Evolutionary conservation across 1,139 yeast species (phyloP).

Genomic region (Oligophagozyma castellii): DNA sequence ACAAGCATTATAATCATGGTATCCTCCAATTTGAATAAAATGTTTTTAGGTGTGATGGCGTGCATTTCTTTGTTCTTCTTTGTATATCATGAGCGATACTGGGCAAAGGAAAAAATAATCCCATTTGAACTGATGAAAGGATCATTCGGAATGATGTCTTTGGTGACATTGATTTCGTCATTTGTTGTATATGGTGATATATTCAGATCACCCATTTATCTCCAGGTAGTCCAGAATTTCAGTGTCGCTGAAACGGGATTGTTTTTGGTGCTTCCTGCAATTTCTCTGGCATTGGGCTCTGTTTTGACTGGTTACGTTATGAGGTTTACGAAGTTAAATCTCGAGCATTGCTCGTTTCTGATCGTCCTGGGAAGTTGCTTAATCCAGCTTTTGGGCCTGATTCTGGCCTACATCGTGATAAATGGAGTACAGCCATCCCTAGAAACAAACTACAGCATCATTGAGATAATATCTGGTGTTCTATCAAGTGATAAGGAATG

Average conservation of each 20-base stretch:
- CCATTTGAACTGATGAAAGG: slow-evolving; percentile 21
- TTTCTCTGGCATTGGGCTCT: slow-evolving; percentile 42
- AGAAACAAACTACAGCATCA: slow-evolving; percentile 2
- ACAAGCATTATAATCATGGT: slow-evolving; percentile 33
- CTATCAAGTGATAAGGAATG: slow-evolving; percentile 6
- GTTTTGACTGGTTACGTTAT: slow-evolving; percentile 39
- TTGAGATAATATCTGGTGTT: slow-evolving; percentile 2
- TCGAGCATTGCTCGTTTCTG: slow-evolving; percentile 19
- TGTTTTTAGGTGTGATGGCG: slow-evolving; percentile 7
- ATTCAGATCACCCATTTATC: slow-evolving; percentile 41
- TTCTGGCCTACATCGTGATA: slow-evolving; percentile 10
- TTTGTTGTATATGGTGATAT: slow-evolving; percentile 26
- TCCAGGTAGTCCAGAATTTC: slow-evolving; percentile 37
- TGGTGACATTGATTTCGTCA: slow-evolving; percentile 19
- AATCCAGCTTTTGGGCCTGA: slow-evolving; percentile 15
- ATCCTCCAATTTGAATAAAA: slow-evolving; percentile 18
- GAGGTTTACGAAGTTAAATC: slow-evolving; percentile 19
- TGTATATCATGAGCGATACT: slow-evolving; percentile 18
- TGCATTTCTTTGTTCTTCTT: slow-evolving; percentile 14
- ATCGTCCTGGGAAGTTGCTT: slow-evolving; percentile 12
- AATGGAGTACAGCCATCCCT: slow-evolving; percentile 11
- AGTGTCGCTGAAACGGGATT: slow-evolving; percentile 39
- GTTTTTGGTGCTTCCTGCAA: slow-evolving; percentile 34
- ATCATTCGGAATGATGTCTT: slow-evolving; percentile 19
- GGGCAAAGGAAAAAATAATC: slow-evolving; percentile 21